Evolutionary conservation across 75 land plant species (phyloP).

Genomic region (Cryptomeria japonica): DNA sequence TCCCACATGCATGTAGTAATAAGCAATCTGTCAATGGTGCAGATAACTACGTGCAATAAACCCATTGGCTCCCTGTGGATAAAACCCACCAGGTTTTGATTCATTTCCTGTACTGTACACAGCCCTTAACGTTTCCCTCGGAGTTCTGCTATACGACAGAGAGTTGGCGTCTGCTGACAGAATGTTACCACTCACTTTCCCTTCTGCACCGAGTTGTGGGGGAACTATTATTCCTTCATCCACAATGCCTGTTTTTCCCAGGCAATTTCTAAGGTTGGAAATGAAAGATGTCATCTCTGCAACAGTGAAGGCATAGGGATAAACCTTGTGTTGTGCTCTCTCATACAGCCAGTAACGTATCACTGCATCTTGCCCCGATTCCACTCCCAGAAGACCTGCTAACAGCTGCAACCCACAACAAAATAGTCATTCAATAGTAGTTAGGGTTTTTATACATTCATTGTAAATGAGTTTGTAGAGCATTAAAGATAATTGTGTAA

Average conservation of each 20-base stretch:
- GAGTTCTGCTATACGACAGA: conserved; percentile 52
- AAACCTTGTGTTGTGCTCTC: neutral
- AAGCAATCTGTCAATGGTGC: neutral
- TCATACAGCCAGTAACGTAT: neutral
- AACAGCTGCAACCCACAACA: conserved; percentile 26
- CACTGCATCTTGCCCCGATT: conserved; percentile 29
- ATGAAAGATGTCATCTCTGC: conserved; percentile 46
- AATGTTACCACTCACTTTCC: conserved; percentile 38
- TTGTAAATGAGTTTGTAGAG: too few species aligned
- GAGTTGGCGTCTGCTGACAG: conserved; percentile 51
- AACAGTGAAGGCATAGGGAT: conserved; percentile 54
- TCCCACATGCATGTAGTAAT: too few species aligned
- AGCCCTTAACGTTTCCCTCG: conserved; percentile 43
- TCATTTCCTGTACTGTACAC: conserved; percentile 59
- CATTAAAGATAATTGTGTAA: too few species aligned
- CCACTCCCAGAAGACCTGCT: conserved; percentile 64
- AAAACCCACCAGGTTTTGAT: conserved; percentile 64
- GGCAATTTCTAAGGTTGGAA: conserved; percentile 45
- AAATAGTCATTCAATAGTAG: neutral
- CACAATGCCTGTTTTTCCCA: conserved; percentile 41
- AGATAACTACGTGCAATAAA: conserved; percentile 40
- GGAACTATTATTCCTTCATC: conserved; percentile 67
- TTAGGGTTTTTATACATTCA: too few species aligned
- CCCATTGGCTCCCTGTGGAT: conserved; percentile 71
- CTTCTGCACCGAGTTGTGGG: conserved; percentile 44